phyloP scores from a whole-genome alignment of 805 yeast genomes.

The Spathaspora girioi region DNA sequence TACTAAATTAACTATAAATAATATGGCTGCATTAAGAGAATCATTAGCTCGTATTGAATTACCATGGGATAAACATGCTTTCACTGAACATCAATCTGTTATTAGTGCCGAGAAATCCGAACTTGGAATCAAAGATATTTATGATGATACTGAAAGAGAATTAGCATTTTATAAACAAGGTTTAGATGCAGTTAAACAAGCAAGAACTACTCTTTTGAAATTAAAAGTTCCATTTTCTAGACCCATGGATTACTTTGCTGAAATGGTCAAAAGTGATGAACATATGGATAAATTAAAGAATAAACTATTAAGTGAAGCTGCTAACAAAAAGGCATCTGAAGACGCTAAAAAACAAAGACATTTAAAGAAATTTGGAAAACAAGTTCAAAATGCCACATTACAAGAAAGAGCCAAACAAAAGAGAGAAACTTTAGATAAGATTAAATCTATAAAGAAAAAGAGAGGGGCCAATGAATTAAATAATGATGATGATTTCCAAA shows the following conservation, averaged over 20 bases:
- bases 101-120: conserved; percentile 60
- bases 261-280: conserved; percentile 96
- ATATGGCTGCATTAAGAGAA: conserved; percentile 75
- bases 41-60: conserved; percentile 63
- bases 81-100: conserved; percentile 80
- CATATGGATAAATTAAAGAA: conserved; percentile 93
- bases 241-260: conserved; percentile 96
- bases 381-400: conserved; percentile 89
- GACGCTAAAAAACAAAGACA: conserved; percentile 94
- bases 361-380: conserved; percentile 95
- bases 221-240: conserved; percentile 84
- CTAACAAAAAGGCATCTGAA: conserved; percentile 84
- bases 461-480: conserved; percentile 72
- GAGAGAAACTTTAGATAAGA: conserved; percentile 83
- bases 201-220: conserved; percentile 60
- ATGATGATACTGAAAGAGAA: conserved; percentile 95
- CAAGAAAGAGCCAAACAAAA: conserved; percentile 93
- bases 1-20: conserved; percentile 85
- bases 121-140: conserved; percentile 73
- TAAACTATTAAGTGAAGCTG: conserved; percentile 74
- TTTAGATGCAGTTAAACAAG: conserved; percentile 73
- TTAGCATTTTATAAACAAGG: conserved; percentile 94
- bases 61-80: conserved; percentile 63
- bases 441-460: conserved; percentile 87
- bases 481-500: conserved; percentile 72